Percentiles rank a stretch among this genome's conserved stretches.
Conservation (phyloP, 129 eudicot species). For the Pittosporum tobira region DNA sequence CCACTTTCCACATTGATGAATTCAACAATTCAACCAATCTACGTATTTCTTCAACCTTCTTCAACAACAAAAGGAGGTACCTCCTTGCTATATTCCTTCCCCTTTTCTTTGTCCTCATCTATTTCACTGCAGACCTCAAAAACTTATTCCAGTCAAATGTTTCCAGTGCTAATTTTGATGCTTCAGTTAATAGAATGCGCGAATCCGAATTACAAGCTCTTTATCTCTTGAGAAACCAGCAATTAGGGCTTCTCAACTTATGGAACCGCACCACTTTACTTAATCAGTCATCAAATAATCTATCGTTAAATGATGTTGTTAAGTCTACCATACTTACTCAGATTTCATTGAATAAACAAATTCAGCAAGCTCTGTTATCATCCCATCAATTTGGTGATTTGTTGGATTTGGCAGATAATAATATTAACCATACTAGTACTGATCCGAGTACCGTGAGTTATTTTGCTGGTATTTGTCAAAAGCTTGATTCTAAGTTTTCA, state of each 20-base stretch:
- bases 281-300: background rate
- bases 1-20: slow-evolving; percentile 58
- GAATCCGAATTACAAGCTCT: slow-evolving; percentile 65
- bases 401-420: slow-evolving; percentile 15
- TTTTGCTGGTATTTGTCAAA: slow-evolving; percentile 30
- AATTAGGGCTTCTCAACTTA: slow-evolving; percentile 44
- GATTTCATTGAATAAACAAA: slow-evolving; percentile 53
- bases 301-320: slow-evolving; percentile 14
- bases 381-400: slow-evolving; percentile 28
- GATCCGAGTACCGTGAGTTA: slow-evolving; percentile 19
- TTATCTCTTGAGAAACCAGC: slow-evolving; percentile 53
- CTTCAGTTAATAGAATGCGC: slow-evolving; percentile 46
- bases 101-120: slow-evolving; percentile 39
- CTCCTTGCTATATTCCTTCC: slow-evolving; percentile 48
- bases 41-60: slow-evolving; percentile 8
- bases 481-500: slow-evolving; percentile 37
- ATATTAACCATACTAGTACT: too few relatives aligned
- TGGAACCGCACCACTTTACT: slow-evolving; percentile 30
- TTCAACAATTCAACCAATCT: slow-evolving; percentile 16
- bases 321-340: slow-evolving; percentile 38
- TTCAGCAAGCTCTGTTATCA: slow-evolving; percentile 58
- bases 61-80: slow-evolving; percentile 72
- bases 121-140: slow-evolving; percentile 51
- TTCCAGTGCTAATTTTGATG: slow-evolving; percentile 15
- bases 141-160: slow-evolving; percentile 32